These are phyloP conservation scores for Spirogloea muscicola DNA, from an alignment of 139 green algal genomes.

Conservation along the genomic window DNA sequence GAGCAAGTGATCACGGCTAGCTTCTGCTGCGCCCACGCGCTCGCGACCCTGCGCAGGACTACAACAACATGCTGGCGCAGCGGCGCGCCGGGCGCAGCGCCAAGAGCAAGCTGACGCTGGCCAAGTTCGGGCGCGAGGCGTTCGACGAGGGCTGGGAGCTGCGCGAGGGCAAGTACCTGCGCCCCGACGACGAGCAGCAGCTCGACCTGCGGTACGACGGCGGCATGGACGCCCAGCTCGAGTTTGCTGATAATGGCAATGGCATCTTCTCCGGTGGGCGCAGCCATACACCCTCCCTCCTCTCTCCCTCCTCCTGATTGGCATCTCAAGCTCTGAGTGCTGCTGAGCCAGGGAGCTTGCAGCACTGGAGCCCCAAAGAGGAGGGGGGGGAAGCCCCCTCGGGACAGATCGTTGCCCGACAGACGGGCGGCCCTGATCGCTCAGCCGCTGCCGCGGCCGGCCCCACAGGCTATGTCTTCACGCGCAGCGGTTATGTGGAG, in stretches of 20 bases:
- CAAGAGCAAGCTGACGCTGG: conserved; percentile 57
- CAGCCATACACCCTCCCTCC: no score
- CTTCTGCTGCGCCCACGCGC: no score
- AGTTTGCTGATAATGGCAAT: conserved; percentile 36
- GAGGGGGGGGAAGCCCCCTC: no score
- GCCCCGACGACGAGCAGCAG: no score
- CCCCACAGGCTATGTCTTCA: conserved; percentile 43
- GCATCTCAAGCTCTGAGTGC: no score
- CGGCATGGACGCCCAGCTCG: conserved; percentile 35
- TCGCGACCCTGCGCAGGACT: conserved; percentile 43
- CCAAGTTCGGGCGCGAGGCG: conserved; percentile 50
- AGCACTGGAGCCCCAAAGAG: no score
- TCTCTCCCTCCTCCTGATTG: no score
- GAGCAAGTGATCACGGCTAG: no score
- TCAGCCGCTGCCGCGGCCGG: no score
- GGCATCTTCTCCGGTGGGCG: no score
- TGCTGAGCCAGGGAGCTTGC: no score
- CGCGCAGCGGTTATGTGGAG: conserved; percentile 28
- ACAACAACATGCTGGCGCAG: conserved; percentile 47
- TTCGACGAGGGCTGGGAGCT: conserved; percentile 54
- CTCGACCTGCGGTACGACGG: conserved; percentile 20
- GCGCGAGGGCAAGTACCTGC: conserved; percentile 21
- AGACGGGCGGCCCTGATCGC: background rate
- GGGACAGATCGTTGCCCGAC: no score
- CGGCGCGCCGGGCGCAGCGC: conserved; percentile 31